Conservation (phyloP, 768 basidiomycete genomes). For the Lactarius hatsudake region DNA sequence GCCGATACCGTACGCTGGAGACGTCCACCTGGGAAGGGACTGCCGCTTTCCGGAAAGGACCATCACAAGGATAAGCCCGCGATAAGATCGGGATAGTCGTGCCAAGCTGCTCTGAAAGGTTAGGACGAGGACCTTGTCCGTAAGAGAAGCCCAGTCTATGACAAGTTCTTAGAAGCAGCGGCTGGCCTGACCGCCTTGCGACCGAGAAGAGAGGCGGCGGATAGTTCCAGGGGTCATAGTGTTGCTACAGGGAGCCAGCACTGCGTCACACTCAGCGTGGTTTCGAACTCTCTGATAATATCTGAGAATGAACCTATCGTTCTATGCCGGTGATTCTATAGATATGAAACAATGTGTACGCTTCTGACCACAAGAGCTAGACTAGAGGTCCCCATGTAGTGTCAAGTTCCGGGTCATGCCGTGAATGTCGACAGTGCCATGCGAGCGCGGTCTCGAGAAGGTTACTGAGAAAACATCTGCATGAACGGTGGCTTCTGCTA, state of each 20-base stretch:
- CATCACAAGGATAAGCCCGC: neutral
- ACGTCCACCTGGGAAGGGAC: neutral
- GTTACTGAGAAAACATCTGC: conserved; percentile 1
- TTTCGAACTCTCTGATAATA: neutral
- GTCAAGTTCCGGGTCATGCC: conserved; percentile 1
- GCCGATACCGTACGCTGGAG: neutral
- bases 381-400: conserved; percentile 6
- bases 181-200: conserved; percentile 1
- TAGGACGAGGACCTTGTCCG: neutral
- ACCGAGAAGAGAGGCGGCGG: neutral
- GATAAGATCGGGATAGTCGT: neutral
- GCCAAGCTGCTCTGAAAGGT: conserved; percentile 5
- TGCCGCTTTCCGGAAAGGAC: neutral
- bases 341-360: neutral
- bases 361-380: neutral
- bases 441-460: neutral
- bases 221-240: neutral
- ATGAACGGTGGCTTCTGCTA: neutral
- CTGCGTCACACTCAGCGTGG: neutral
- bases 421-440: neutral
- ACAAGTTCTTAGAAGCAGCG: neutral
- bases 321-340: neutral
- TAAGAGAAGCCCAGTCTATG: conserved; percentile 7
- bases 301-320: neutral
- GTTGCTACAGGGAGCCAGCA: neutral